Conservation (phyloP, 192 early-diverging fungal genomes). For the Pilaira anomala region DNA sequence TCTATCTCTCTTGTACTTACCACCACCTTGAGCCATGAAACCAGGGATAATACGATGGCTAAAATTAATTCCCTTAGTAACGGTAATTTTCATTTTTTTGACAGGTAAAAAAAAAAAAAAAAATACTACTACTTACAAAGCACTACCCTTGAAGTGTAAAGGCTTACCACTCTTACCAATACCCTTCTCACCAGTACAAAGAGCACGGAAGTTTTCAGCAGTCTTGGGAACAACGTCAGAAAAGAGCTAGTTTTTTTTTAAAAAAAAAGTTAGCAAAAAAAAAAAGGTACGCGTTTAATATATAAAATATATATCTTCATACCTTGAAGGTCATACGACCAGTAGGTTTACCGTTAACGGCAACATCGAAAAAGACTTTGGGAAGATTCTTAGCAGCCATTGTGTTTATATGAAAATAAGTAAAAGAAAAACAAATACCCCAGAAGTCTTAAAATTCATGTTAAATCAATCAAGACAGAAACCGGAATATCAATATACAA, state of each 20-base stretch:
- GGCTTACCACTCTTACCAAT: conserved; percentile 59
- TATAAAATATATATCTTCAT: not conserved
- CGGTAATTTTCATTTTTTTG: not conserved
- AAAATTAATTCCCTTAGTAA: not conserved
- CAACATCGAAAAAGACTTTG: conserved; percentile 73
- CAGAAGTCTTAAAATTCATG: too few species aligned
- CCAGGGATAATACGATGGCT: conserved; percentile 59
- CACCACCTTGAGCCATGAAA: conserved; percentile 57
- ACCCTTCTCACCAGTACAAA: conserved; percentile 64
- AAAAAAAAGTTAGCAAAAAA: not conserved
- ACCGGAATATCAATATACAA: too few species aligned
- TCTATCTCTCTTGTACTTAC: not conserved
- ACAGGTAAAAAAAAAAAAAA: not conserved
- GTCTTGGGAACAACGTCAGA: conserved; percentile 86
- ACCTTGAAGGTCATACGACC: conserved; percentile 57
- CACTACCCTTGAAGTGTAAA: conserved; percentile 51
- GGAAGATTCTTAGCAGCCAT: conserved; percentile 48
- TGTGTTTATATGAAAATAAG: too few species aligned
- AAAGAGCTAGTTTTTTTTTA: conserved; percentile 46
- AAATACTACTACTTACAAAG: conserved; percentile 40
- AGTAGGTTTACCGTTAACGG: conserved; percentile 56
- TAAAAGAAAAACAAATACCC: too few species aligned
- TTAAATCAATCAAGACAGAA: too few species aligned
- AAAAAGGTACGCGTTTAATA: not conserved
- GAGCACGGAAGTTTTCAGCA: conserved; percentile 89